Evolutionary conservation across 2,329 filamentous ascomycete genomes (phyloP), one percentile per base, ranked within the genome.

Genomic region (Penicillium janthinellum): DNA sequence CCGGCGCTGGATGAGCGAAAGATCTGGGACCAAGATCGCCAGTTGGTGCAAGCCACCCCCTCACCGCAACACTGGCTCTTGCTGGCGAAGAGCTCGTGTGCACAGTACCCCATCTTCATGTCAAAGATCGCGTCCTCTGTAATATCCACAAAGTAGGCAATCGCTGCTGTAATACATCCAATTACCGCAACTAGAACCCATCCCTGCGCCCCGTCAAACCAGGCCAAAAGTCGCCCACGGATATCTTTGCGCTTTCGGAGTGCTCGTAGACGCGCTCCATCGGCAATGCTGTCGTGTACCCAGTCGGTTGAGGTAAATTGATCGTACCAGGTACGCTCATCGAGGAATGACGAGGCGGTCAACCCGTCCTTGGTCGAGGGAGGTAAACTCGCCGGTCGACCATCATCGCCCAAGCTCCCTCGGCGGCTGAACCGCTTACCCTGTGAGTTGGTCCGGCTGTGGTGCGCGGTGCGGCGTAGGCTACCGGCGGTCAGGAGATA

Each of bases 251-350:
- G 84, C 69, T 85, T 88, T 52, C 92, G 87, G 41, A 99, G 83
- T 55, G 88, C 88, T 74, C 96, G 95, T 52, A 96, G 87, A 28
- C 95, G 90, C 69, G 92, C 91, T 10, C 93, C 92, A 77, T 98
- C 95, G 70, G 92, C 91, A 67, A 99, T 97, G 74, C 90, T 93
- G 76, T 99, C 95, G 73, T 96, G 94, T 0, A 99, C 93, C 95
- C 95, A 99, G 75, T 99, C 94, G 57, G 92, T 97, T 6, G 91
- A 96, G 5, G 92, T 96, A 71, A 96, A 96, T 77, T 99, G 95
- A 80, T 99, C 95, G 78, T 98, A 98, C 95, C 95, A 98, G 10
- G 96, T 90, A 61, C 95, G 88, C 67, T 98, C 92, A 71, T 97
- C 91, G 53, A 88, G 81, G 67, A 87, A 88, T 10, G 90, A 77